phyloP scores from a whole-genome alignment of 805 yeast genomes.

The Candida bentonensis region DNA sequence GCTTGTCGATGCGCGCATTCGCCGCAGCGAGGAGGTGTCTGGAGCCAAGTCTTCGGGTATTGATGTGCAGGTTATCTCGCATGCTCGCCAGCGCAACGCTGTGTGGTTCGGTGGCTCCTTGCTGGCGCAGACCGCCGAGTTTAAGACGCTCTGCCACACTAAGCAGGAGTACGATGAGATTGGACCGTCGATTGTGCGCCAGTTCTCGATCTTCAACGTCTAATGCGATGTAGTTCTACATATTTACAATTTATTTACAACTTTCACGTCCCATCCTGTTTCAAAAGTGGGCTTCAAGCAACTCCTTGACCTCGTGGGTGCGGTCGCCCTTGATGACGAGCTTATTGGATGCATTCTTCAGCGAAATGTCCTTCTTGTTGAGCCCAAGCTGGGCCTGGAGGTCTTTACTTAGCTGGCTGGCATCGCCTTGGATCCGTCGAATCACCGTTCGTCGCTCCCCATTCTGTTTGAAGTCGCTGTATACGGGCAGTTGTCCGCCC shows the following conservation, averaged over 20 bases:
- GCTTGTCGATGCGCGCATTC: slow-evolving; percentile 80
- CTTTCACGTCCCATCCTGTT: no score
- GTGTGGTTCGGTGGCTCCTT: slow-evolving; percentile 99
- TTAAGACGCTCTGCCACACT: slow-evolving; percentile 91
- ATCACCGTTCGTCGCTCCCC: slow-evolving; percentile 58
- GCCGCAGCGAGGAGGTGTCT: slow-evolving; percentile 61
- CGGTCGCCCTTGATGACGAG: slow-evolving; percentile 40
- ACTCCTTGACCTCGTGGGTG: slow-evolving; percentile 22
- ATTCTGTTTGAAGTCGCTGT: slow-evolving; percentile 50
- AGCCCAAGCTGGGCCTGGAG: slow-evolving; percentile 36
- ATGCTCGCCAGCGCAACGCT: slow-evolving; percentile 94
- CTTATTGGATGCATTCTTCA: slow-evolving; percentile 37
- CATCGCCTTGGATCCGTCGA: slow-evolving; percentile 56
- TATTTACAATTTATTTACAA: neutral
- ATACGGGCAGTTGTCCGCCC: slow-evolving; percentile 66
- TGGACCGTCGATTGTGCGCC: slow-evolving; percentile 96
- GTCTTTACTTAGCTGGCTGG: slow-evolving; percentile 51
- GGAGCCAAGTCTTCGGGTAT: slow-evolving; percentile 79
- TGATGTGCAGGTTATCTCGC: slow-evolving; percentile 91
- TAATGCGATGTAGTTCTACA: neutral
- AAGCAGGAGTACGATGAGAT: slow-evolving; percentile 94
- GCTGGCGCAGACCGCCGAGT: slow-evolving; percentile 93
- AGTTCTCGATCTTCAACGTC: slow-evolving; percentile 86
- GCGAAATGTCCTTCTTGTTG: slow-evolving; percentile 31
- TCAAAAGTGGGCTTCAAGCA: slow-evolving; percentile 22